Percentiles rank a stretch among this genome's conserved stretches.
phyloP scores from a whole-genome alignment of 2,329 filamentous ascomycete genomes.

The Aspergillus jensenii region DNA sequence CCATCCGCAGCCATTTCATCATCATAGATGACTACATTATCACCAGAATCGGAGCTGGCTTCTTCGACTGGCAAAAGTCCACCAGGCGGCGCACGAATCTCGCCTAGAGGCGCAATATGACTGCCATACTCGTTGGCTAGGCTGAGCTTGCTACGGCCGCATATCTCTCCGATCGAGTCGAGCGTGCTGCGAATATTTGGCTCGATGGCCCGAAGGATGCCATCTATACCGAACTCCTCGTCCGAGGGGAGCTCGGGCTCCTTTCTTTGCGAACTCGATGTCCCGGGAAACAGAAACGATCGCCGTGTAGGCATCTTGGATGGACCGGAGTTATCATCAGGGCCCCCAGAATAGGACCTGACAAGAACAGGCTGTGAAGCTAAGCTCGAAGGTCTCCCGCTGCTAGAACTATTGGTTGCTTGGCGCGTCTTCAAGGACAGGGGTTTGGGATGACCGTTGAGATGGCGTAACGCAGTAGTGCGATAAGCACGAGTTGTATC shows the following conservation, averaged over 20 bases:
- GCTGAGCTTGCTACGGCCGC: conserved; percentile 60
- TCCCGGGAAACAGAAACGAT: conserved; percentile 30
- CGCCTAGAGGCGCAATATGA: conserved; percentile 61
- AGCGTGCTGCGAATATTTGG: conserved; percentile 59
- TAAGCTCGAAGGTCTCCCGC: conserved; percentile 26
- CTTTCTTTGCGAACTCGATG: conserved; percentile 22
- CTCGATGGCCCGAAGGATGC: conserved; percentile 57
- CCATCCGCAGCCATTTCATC: conserved; percentile 41
- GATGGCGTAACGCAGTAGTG: conserved; percentile 33
- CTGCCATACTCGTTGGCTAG: conserved; percentile 63
- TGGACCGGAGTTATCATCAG: conserved; percentile 27
- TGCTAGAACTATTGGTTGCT: conserved; percentile 18
- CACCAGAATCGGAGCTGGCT: conserved; percentile 36
- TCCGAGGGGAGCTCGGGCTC: conserved; percentile 45
- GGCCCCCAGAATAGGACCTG: conserved; percentile 42
- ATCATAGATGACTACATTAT: conserved; percentile 38
- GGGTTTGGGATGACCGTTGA: conserved; percentile 28
- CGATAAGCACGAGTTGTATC: conserved; percentile 33
- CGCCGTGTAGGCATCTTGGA: conserved; percentile 35
- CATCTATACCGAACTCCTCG: conserved; percentile 56
- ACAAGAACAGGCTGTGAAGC: conserved; percentile 46
- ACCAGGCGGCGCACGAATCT: conserved; percentile 47
- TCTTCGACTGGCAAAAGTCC: conserved; percentile 46
- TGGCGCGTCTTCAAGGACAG: conserved; percentile 27
- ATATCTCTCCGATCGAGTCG: conserved; percentile 64